These are phyloP conservation scores for Lepiota brunneoincarnata DNA, from an alignment of 768 basidiomycete genomes.

Conservation along the genomic window DNA sequence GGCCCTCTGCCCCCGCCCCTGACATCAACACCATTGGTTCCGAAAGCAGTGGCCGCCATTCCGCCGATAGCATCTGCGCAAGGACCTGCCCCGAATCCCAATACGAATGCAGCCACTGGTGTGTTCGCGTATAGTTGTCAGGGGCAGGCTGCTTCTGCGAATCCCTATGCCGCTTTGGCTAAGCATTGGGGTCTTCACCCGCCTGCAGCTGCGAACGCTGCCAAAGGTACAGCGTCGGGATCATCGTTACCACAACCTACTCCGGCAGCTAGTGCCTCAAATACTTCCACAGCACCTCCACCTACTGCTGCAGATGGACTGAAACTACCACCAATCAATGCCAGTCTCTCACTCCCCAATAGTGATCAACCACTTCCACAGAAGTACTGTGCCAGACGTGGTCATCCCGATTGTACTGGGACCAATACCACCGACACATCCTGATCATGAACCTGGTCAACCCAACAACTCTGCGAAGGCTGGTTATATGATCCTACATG, in stretches of 20 bases:
- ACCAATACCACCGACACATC: slow-evolving; percentile 64
- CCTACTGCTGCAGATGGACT: slow-evolving; percentile 19
- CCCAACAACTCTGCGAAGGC: slow-evolving; percentile 49
- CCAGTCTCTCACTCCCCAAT: slow-evolving; percentile 16
- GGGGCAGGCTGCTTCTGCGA: slow-evolving; percentile 27
- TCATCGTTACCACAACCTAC: slow-evolving; percentile 18
- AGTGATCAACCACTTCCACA: slow-evolving; percentile 25
- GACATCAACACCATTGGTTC: slow-evolving; percentile 58
- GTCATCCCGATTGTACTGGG: slow-evolving; percentile 77
- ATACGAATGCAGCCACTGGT: slow-evolving; percentile 33
- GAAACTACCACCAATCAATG: slow-evolving; percentile 13
- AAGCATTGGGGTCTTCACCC: slow-evolving; percentile 35
- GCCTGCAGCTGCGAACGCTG: slow-evolving; percentile 17
- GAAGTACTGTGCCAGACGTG: slow-evolving; percentile 47
- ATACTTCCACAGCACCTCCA: slow-evolving; percentile 21
- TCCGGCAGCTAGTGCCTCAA: slow-evolving; percentile 13
- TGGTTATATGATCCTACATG: slow-evolving; percentile 76
- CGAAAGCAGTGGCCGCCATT: slow-evolving; percentile 34
- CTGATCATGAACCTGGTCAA: slow-evolving; percentile 45
- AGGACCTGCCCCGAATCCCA: slow-evolving; percentile 17
- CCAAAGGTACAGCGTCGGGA: slow-evolving; percentile 24
- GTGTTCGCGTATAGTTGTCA: slow-evolving; percentile 40
- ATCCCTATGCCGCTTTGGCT: slow-evolving; percentile 37
- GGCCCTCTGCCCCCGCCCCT: slow-evolving; percentile 66
- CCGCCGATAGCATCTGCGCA: slow-evolving; percentile 20